Base-by-base conservation (phyloP, 352 stramenopile species). In the Lagenidium sp. region DNA sequence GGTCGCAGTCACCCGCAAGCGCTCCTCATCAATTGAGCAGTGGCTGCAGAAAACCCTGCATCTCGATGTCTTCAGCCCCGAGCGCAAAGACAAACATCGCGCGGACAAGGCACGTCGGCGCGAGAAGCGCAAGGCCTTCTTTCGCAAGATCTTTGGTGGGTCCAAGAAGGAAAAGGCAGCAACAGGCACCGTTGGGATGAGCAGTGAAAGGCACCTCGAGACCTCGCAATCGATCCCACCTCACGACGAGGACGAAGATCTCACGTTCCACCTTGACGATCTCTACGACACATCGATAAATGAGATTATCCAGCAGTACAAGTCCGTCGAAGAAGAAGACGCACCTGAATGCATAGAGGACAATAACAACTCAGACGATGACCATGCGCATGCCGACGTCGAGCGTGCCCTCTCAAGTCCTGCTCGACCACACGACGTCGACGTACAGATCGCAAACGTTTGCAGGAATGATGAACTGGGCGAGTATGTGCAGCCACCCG, bases 401-500 rank as follows among this genome's bases (percentile, higher is more conserved):
- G n/a, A n/a, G n/a, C n/a, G n/a, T n/a, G n/a, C n/a, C n/a, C n/a
- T n/a, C n/a, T n/a, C n/a, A n/a, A n/a, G n/a, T n/a, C n/a, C n/a
- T n/a, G n/a, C n/a, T n/a, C n/a, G n/a, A n/a, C n/a, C n/a, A n/a
- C n/a, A n/a, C n/a, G n/a, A n/a, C n/a, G n/a, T n/a, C n/a, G n/a
- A n/a, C n/a, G n/a, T n/a, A n/a, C n/a, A n/a, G n/a, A n/a, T n/a
- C n/a, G n/a, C n/a, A n/a, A n/a, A n/a, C n/a, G n/a, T n/a, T n/a
- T n/a, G n/a, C n/a, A n/a, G n/a, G n/a, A n/a, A n/a, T n/a, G n/a
- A n/a, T n/a, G n/a, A n/a, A n/a, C n/a, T n/a, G n/a, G 28, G 15
- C 8, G 28, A 22, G 19, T 47, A 48, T 16, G 50, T 58, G 18
- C 24, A 40, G 30, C 68, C 66, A 34, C 72, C 72, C 1, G 66